Conservation (phyloP, 164 flowering plant species). For the Malania oleifera region DNA sequence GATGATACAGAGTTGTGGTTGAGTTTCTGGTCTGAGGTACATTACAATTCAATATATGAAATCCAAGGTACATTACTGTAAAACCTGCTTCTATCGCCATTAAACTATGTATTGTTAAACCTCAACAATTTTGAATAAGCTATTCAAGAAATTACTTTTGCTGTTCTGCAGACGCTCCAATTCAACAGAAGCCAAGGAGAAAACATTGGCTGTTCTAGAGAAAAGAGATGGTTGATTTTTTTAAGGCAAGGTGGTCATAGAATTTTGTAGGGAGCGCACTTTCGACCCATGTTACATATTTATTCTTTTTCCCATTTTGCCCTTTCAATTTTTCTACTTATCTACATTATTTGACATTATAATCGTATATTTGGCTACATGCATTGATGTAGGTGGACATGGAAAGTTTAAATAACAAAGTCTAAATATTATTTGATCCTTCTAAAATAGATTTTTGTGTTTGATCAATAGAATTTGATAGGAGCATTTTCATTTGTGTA, state of each 20-base stretch:
- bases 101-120: no score
- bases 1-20: slow-evolving; percentile 76
- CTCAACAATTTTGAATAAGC: background rate
- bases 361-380: no score
- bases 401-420: no score
- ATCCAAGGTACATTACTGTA: slow-evolving; percentile 43
- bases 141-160: slow-evolving; percentile 7
- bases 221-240: slow-evolving; percentile 6
- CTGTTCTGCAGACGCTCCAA: slow-evolving; percentile 46
- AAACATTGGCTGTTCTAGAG: slow-evolving; percentile 84
- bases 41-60: slow-evolving; percentile 86
- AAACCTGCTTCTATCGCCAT: background rate
- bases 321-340: background rate
- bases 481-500: no score
- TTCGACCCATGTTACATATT: no score
- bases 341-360: no score
- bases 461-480: no score
- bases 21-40: slow-evolving; percentile 95
- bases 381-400: no score
- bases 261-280: no score
- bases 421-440: no score
- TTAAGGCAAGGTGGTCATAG: background rate
- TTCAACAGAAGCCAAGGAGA: slow-evolving; percentile 50
- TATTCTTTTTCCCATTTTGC: no score
- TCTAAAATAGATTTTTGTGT: no score